Evolutionary conservation across 305 asterid species (phyloP), one percentile per base, ranked within the genome.

Genomic region (Solanum hybrid): DNA sequence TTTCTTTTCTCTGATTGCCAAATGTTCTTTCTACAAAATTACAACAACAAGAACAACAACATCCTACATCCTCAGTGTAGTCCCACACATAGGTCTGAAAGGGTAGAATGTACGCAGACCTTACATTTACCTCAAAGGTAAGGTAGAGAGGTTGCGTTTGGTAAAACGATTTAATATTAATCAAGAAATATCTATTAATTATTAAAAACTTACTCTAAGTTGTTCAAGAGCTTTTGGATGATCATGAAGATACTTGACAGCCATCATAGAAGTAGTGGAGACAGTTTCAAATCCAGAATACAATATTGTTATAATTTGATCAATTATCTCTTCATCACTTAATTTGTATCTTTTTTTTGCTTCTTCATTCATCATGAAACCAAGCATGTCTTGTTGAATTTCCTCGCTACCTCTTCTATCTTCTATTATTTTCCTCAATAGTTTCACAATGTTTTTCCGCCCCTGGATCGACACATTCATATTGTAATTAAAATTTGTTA

Each of bases 231-330:
- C 99, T 92, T 91, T 94, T 10, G 99, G 99, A 93, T 98, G 99
- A 91, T 97, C 99, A 91, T 95, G 97, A 86, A 98, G 99, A 91
- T 96, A 98, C 94, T 98, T 98, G 89, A 98, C 94, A 88, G 99
- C 98, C 99, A 98, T 98, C 99, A 98, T 98, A 29, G 98, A 95
- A 92, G 99, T 98, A 76, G 99, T 96, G 9, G 99, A 98, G 20
- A 98, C 95, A 11, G 99, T 98, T 88, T 98, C 99, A 87, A 94
- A 98, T 26, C 99, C 99, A 90, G 99, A 98, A 84, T 98, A 98
- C 89, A 93, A 57, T 92, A 98, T 97, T 36, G 99, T 95, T 91
- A 98, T 98, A 92, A 98, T 96, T 89, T 95, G 93, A 92, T 97
- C 99, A 73, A 97, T 95, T 92, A 97, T 93, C 91, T 97, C 98